Evolutionary conservation across 768 basidiomycete species (phyloP), one percentile per base, ranked within the genome.

Genomic region (Lactarius trivialis): DNA sequence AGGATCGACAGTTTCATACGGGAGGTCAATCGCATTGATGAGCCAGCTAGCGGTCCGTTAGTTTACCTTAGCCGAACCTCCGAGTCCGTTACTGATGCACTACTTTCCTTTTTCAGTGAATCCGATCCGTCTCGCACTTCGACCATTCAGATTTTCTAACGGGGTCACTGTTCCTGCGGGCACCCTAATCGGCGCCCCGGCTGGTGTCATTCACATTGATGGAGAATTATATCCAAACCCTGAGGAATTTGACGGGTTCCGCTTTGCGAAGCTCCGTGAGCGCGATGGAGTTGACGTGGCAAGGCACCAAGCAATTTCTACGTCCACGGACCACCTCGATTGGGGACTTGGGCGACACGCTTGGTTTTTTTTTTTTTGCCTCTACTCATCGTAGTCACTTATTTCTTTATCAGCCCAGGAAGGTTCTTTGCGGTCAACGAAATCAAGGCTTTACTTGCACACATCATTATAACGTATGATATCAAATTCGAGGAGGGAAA

Each of bases 181-280:
- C 58, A 74, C 73, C 24, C 68, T 71, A 28, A 66, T 79, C n/a
- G 66, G 70, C 15, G 70, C 74, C 9, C 73, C 74, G 11, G 59
- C 70, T 7, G 56, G 63, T 26, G 64, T 73, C n/a, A 70, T 76
- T 68, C 77, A 78, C 62, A 70, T 70, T 19, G 77, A 82, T 61
- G 71, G 71, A n/a, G 70, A 70, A 17, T 67, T 72, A 21, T 85
- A 82, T 65, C 63, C 70, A n/a, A 73, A 79, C 55, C 71, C 83
- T 0, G 67, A 71, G 9, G 58, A 32, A 45, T 81, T 81, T 43
- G 71, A 78, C 32, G 73, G 77, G 1, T 77, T 77, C 58, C 72
- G 79, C 17, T 81, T 79, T 67, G 61, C 72, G 26, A 60, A 71
- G n/a, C 64, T 68, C 58, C 67, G 62, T n/a, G 70, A 69, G 34